Percentiles rank a stretch among this genome's conserved stretches.
Evolutionary conservation across 2,329 filamentous ascomycete species (phyloP).

Genomic region (Alternaria brassicicola): DNA sequence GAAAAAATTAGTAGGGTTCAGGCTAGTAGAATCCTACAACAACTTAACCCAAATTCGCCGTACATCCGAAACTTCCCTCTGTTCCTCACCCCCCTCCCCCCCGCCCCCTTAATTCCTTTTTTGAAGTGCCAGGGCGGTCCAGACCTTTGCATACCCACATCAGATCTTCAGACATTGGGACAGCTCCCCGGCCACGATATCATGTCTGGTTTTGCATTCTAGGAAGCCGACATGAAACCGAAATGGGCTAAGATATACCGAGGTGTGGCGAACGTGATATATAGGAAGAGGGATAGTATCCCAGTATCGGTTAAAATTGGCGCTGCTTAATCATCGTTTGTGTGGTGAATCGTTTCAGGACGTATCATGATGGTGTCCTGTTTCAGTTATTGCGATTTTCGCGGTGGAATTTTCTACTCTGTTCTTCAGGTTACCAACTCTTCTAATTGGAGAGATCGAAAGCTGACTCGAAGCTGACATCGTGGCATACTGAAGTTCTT

Average conservation of each 20-base stretch:
- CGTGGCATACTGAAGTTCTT: not conserved
- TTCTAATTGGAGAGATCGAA: not conserved
- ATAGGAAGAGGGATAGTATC: not conserved
- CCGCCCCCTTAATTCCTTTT: too few species aligned
- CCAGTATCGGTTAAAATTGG: not conserved
- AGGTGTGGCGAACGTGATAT: not conserved
- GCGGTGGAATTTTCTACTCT: not conserved
- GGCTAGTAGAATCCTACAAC: not conserved
- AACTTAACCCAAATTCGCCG: not conserved
- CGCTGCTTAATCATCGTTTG: not conserved
- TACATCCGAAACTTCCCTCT: not conserved
- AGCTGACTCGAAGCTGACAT: constrained; percentile 2
- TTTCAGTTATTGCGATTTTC: not conserved
- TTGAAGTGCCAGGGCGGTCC: not conserved
- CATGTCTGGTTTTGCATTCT: not conserved
- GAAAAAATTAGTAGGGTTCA: not conserved
- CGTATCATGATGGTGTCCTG: not conserved
- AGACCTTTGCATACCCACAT: constrained; percentile 3
- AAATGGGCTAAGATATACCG: not conserved
- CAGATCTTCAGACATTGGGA: not conserved
- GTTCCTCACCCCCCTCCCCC: not conserved
- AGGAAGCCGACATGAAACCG: constrained; percentile 2
- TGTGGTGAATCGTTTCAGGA: not conserved
- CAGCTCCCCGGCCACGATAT: not conserved
- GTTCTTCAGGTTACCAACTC: not conserved